Percentiles rank a stretch among this genome's conserved stretches.
Conservation (phyloP, 192 early-diverging fungal species). For the Backusella mclennaniae region DNA sequence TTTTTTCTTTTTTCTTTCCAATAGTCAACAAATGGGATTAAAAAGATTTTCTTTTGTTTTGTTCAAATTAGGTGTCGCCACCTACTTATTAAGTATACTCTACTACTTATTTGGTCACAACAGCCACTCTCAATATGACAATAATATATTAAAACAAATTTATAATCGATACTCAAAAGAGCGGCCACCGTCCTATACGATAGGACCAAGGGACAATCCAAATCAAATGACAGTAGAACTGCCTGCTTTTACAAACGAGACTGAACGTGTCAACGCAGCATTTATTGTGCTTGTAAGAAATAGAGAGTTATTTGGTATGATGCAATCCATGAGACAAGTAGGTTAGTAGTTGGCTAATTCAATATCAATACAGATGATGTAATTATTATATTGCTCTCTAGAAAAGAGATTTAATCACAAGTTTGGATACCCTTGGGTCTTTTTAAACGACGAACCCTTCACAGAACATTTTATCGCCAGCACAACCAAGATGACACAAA, state of each 20-base stretch:
- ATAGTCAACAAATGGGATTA: not conserved
- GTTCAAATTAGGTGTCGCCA: not conserved
- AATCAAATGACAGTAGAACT: conserved; percentile 8
- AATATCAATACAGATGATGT: not conserved
- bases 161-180: not conserved
- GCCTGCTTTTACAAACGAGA: conserved; percentile 7
- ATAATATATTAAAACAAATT: not conserved
- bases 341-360: conserved; percentile 22
- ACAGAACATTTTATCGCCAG: conserved; percentile 63
- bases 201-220: conserved; percentile 7
- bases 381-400: not conserved
- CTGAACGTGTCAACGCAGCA: conserved; percentile 13
- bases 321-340: conserved; percentile 59
- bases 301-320: conserved; percentile 57
- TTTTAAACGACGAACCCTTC: conserved; percentile 79
- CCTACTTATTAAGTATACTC: not conserved
- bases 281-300: conserved; percentile 66
- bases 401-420: conserved; percentile 72
- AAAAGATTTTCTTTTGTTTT: not conserved
- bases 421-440: conserved; percentile 81
- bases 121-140: not conserved
- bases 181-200: conserved; percentile 6
- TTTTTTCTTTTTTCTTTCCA: not conserved
- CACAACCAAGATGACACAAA: conserved; percentile 41
- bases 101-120: not conserved